Base-by-base conservation (phyloP, 2,329 filamentous ascomycete genomes). In the Conoideocrella luteorostrata region DNA sequence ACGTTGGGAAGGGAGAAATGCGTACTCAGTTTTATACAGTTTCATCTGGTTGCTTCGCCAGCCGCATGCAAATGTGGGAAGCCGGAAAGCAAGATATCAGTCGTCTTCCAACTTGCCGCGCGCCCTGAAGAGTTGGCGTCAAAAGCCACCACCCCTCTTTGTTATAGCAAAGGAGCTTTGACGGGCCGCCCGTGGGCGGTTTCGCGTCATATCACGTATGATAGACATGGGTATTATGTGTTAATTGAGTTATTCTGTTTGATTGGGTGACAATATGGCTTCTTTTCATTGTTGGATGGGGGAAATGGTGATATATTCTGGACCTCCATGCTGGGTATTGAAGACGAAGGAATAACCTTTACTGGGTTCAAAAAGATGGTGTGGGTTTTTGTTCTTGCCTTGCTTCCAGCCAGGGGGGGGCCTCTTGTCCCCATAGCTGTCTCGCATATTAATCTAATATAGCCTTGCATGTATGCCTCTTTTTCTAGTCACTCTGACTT, bases 221-320 rank as follows among this genome's bases (percentile, higher is more conserved):
- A 46, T 46, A 46, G 44, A 43, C 23, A 39, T 29, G 34, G 44
- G 29, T 30, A 42, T 35, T 39, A 39, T 39, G 23, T 34, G 35
- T 39, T 44, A 7, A 28, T 39, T 21, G 21, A 44, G 35, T 43
- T 23, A 38, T 36, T 23, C 9, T 12, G 30, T 30, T 30, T 32
- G n/a, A 43, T 28, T 32, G 24, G 41, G 41, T 29, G 34, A 35
- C 34, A 18, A 13, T 42, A 18, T 42, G 15, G 22, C 13, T 36
- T 35, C 11, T 20, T 29, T 12, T 23, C 34, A 36, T 13, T 15
- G 23, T n/a, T 22, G 17, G 20, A 36, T 22, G 7, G 13, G 34
- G 20, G 34, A 22, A n/a, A 15, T 11, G 21, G 26, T 5, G 34
- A 36, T 21, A n/a, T 36, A 13, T 21, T 18, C 34, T 12, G 15